Evolutionary conservation across 352 stramenopile species (phyloP), one percentile per base, ranked within the genome.

Genomic region (Salisapilia sapeloensis): DNA sequence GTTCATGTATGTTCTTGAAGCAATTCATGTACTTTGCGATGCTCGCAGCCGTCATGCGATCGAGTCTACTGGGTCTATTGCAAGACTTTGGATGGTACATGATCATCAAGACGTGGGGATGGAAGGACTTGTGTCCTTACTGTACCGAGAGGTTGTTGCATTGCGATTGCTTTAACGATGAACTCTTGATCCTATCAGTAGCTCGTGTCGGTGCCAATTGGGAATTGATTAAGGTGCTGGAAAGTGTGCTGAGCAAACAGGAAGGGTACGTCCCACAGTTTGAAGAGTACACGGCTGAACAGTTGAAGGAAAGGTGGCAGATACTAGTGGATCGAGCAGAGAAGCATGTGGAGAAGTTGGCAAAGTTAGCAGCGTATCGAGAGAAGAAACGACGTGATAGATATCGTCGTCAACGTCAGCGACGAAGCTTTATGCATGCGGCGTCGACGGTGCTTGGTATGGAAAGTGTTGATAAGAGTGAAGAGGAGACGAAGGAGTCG

Each of bases 121-220:
- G 60, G 58, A 50, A 50, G 16, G 60, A 80, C 24, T 30, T 76
- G 24, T 80, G 64, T 51, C 60, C 64, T 19, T 62, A 72, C 35
- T 80, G 58, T 40, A 80, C 64, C 0, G 64, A 80, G 35, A 60
- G 64, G 0, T 53, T 80, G 21, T 49, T 44, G 8, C 53, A 71
- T 27, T 80, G 64, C 33, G 64, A 80, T 42, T 80, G 64, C 38
- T 77, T 77, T 31, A 77, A 77, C 22, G 64, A 80, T 37, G 64
- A 77, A 35, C 21, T 80, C 20, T 42, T 80, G 19, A 56, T 77
- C 24, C 41, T 75, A 20, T 52, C 58, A 1, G 58, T 80, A 10
- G 64, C 72, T 24, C 52, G 53, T 23, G 58, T 77, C 2, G 60
- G 64, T 4, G 47, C 64, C 13, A 80, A 80, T 39, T 80, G 64